These are phyloP conservation scores for Arthrocladium fulminans DNA, from an alignment of 2,329 filamentous ascomycete species.

Conservation along the genomic window DNA sequence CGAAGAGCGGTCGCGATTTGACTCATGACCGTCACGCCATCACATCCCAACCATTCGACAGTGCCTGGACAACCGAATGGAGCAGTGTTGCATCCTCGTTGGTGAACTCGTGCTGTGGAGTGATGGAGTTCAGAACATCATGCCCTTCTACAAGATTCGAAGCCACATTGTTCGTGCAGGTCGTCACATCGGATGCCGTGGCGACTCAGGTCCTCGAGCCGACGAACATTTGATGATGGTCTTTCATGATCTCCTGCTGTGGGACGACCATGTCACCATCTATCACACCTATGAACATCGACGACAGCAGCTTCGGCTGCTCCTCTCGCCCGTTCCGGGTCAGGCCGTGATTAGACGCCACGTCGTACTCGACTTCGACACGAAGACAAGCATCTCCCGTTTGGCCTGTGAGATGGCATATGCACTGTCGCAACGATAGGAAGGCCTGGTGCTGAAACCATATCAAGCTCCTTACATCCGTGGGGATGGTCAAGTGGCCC, in stretches of 20 bases:
- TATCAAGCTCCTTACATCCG: slow-evolving; percentile 68
- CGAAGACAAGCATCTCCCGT: slow-evolving; percentile 28
- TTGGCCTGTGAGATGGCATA: slow-evolving; percentile 58
- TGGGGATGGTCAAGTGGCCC: slow-evolving; percentile 28
- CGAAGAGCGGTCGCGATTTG: slow-evolving; percentile 74
- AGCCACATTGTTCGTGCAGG: slow-evolving; percentile 70
- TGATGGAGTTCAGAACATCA: slow-evolving; percentile 54
- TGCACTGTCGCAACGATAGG: slow-evolving; percentile 56
- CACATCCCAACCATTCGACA: slow-evolving; percentile 54
- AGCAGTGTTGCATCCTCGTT: slow-evolving; percentile 63
- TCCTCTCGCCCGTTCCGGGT: slow-evolving; percentile 50
- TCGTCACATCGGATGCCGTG: slow-evolving; percentile 53
- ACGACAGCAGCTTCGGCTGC: slow-evolving; percentile 45
- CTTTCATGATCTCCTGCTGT: slow-evolving; percentile 50
- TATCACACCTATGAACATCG: slow-evolving; percentile 34
- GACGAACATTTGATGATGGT: slow-evolving; percentile 32
- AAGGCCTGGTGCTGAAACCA: slow-evolving; percentile 73
- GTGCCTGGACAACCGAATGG: slow-evolving; percentile 55
- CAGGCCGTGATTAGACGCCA: slow-evolving; percentile 58
- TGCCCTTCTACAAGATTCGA: slow-evolving; percentile 71
- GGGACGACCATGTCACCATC: slow-evolving; percentile 47
- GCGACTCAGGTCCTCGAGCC: slow-evolving; percentile 52
- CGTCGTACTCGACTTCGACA: slow-evolving; percentile 59
- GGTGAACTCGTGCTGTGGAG: slow-evolving; percentile 74
- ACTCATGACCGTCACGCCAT: slow-evolving; percentile 58